These are phyloP conservation scores for Quercus phellos DNA, from an alignment of 331 rosid genomes.

Conservation along the genomic window DNA sequence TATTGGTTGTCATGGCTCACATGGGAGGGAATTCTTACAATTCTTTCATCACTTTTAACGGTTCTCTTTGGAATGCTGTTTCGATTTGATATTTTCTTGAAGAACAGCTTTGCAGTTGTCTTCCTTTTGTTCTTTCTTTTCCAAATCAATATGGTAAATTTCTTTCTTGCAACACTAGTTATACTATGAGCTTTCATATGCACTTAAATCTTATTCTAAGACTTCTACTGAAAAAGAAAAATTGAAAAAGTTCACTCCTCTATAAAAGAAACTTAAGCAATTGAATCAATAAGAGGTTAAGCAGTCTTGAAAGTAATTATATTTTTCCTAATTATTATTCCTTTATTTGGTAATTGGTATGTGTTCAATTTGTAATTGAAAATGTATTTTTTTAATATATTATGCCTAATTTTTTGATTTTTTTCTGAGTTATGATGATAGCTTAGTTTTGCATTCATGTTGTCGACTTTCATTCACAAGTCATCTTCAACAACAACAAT, in stretches of 20 bases:
- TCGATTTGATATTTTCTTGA: constrained; percentile 65
- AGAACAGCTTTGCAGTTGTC: constrained; percentile 53
- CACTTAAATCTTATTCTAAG: too few species aligned
- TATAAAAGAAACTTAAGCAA: too few species aligned
- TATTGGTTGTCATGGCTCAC: constrained; percentile 88
- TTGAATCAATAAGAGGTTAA: too few species aligned
- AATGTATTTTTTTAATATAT: background rate
- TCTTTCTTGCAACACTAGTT: background rate
- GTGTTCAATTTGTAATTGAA: background rate
- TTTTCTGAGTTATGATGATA: constrained; percentile 22
- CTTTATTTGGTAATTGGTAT: too few species aligned
- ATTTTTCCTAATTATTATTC: too few species aligned
- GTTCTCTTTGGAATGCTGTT: constrained; percentile 87
- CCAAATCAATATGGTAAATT: constrained; percentile 78
- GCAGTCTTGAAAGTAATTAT: too few species aligned
- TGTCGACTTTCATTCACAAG: constrained; percentile 73
- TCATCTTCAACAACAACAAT: constrained; percentile 70
- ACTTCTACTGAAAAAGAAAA: too few species aligned
- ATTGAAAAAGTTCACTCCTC: too few species aligned
- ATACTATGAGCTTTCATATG: too few species aligned
- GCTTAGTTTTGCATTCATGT: constrained; percentile 81
- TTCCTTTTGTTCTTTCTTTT: constrained; percentile 74
- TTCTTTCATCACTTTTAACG: constrained; percentile 54
- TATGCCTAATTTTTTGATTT: background rate
- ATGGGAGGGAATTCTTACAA: constrained; percentile 59